phyloP scores from a whole-genome alignment of 2,329 filamentous ascomycete species.

The Colletotrichum limetticola region DNA sequence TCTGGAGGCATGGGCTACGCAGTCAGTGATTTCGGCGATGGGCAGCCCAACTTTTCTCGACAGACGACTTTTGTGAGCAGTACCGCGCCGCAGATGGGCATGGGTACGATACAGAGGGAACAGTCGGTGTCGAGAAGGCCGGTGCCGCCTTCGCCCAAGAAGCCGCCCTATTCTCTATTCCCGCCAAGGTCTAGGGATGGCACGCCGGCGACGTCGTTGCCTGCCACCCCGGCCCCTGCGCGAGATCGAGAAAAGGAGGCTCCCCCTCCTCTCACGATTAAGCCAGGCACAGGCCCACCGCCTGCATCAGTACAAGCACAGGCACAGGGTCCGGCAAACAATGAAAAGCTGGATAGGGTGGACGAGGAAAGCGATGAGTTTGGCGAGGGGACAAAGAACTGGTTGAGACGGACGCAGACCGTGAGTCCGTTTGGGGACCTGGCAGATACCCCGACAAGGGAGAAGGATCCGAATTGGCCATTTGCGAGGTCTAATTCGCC shows the following conservation, averaged over 20 bases:
- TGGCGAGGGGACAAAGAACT: slow-evolving; percentile 38
- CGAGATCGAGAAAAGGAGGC: neutral
- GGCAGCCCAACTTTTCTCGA: slow-evolving; percentile 24
- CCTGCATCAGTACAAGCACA: neutral
- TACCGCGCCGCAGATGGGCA: slow-evolving; percentile 9
- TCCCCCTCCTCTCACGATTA: neutral
- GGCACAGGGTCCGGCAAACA: neutral
- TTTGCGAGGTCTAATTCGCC: slow-evolving; percentile 18
- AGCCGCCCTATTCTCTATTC: slow-evolving; percentile 25
- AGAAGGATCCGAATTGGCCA: slow-evolving; percentile 24
- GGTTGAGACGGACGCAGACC: slow-evolving; percentile 44
- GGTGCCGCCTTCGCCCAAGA: slow-evolving; percentile 24
- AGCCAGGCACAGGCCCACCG: neutral
- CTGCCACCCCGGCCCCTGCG: slow-evolving; percentile 6
- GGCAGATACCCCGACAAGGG: slow-evolving; percentile 30
- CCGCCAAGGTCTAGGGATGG: slow-evolving; percentile 19
- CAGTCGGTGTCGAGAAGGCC: slow-evolving; percentile 17
- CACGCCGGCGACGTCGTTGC: neutral
- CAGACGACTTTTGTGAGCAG: slow-evolving; percentile 18
- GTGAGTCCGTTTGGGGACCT: slow-evolving; percentile 49
- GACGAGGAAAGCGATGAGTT: slow-evolving; percentile 31
- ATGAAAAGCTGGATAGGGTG: slow-evolving; percentile 19
- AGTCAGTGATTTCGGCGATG: slow-evolving; percentile 16
- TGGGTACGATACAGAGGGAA: neutral
- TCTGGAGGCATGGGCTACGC: slow-evolving; percentile 22